Evolutionary conservation across 1,284 basidiomycete species (phyloP), one percentile per base, ranked within the genome.

Genomic region (Tilletia indica): DNA sequence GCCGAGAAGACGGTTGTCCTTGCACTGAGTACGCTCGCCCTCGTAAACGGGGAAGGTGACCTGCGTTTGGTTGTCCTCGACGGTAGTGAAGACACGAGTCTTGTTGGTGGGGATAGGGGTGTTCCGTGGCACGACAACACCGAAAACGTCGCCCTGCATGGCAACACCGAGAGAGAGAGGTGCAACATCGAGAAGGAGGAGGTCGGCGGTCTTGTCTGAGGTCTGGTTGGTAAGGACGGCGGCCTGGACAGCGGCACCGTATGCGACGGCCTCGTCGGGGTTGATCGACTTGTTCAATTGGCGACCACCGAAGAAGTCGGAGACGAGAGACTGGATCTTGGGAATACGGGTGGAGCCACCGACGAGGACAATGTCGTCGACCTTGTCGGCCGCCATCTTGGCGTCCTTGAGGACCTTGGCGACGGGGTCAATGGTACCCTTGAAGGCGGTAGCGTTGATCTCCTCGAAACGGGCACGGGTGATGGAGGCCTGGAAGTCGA

Each of bases 291-390:
- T 98, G 92, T 98, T 99, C 85, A 97, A 88, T 86, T 96, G 92
- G 84, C 94, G 94, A 76, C 94, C 94, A 86, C 92, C 92, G 86
- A 99, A 99, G 90, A 91, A 94, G 86, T 99, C 96, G 76, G 95
- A 98, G 73, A 99, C 94, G 75, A 99, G 91, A 39, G 93, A 90
- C 87, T 98, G 96, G 82, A 99, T 93, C 89, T 98, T 98, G 83
- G 96, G 96, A 86, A 99, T 99, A 90, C 97, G 96, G 80, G 97
- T 99, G 71, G 97, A 99, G 80, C 97, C 95, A 89, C 97, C 96
- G 80, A 99, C 96, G 31, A 99, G 93, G 85, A 99, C 97, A 80
- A 99, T 98, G 83, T 99, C 96, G 85, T 99, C 93, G 79, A 98
- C 94, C 90, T 97, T 97, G 85, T 94, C 92, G 78, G 92, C 91